Evolutionary conservation across 2,329 filamentous ascomycete species (phyloP).

Genomic region (Apiospora rasikravindrae): DNA sequence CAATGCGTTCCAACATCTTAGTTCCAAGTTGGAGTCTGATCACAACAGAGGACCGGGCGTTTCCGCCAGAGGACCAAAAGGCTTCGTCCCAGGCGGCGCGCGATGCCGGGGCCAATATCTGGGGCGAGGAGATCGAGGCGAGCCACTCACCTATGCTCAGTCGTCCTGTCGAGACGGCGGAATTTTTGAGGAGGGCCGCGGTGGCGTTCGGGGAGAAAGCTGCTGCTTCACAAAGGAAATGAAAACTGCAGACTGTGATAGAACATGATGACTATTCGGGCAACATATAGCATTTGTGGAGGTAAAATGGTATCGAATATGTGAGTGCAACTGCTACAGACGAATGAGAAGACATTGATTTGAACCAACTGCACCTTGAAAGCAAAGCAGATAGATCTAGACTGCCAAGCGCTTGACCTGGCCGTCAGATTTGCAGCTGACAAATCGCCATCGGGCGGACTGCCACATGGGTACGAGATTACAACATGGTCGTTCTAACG

Average conservation of each 20-base stretch:
- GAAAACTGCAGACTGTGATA: too few relatives aligned
- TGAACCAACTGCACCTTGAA: too few relatives aligned
- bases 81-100: slow-evolving; percentile 45
- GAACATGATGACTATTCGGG: neutral
- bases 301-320: too few relatives aligned
- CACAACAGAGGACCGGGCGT: slow-evolving; percentile 38
- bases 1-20: neutral
- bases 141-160: slow-evolving; percentile 58
- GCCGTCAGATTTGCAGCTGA: neutral
- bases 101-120: slow-evolving; percentile 42
- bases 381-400: neutral
- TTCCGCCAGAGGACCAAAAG: slow-evolving; percentile 47
- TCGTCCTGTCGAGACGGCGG: slow-evolving; percentile 45
- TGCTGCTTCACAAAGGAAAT: neutral
- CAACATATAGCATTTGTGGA: too few relatives aligned
- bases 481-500: slow-evolving; percentile 23
- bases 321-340: too few relatives aligned
- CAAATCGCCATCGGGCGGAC: neutral
- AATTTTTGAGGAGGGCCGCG: slow-evolving; percentile 39
- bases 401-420: neutral
- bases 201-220: slow-evolving; percentile 27
- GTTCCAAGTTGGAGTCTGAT: neutral
- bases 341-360: too few relatives aligned
- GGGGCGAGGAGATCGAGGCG: slow-evolving; percentile 46
- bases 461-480: neutral